Evolutionary conservation across 1,139 yeast species (phyloP).

Genomic region (Entelexis paramagnoliae): DNA sequence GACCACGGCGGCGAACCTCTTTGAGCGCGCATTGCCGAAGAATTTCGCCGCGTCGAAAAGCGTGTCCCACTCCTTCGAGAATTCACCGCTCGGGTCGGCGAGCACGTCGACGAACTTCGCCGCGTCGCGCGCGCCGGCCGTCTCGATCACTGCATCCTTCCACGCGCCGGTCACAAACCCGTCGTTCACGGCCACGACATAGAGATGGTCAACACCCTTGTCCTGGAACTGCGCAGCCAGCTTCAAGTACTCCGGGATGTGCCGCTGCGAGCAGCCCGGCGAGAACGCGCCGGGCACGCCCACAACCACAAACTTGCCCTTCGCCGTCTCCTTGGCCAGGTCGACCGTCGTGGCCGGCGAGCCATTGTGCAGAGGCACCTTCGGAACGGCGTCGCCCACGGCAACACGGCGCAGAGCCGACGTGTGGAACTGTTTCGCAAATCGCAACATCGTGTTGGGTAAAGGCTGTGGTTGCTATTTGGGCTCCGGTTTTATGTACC

Average conservation of each 20-base stretch:
- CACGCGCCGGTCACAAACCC: slow-evolving; percentile 77
- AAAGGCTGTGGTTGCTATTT: neutral
- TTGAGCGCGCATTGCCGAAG: slow-evolving; percentile 65
- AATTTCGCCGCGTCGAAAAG: slow-evolving; percentile 59
- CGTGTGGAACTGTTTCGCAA: slow-evolving; percentile 25
- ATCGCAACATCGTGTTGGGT: neutral
- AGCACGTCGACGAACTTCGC: slow-evolving; percentile 42
- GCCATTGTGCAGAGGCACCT: slow-evolving; percentile 45
- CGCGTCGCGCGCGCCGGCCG: slow-evolving; percentile 27
- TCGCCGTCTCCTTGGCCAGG: slow-evolving; percentile 46
- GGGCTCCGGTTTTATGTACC: neutral
- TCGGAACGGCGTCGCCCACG: slow-evolving; percentile 43
- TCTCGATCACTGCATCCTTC: slow-evolving; percentile 38
- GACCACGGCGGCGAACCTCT: slow-evolving; percentile 66
- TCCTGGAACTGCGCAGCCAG: slow-evolving; percentile 43
- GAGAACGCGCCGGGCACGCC: slow-evolving; percentile 92
- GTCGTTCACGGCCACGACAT: slow-evolving; percentile 72
- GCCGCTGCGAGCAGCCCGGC: slow-evolving; percentile 70
- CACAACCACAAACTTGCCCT: slow-evolving; percentile 51
- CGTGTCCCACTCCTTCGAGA: slow-evolving; percentile 53
- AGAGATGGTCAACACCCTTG: slow-evolving; percentile 53
- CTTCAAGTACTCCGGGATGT: slow-evolving; percentile 67
- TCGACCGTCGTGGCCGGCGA: slow-evolving; percentile 60
- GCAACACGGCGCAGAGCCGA: slow-evolving; percentile 27
- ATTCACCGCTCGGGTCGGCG: slow-evolving; percentile 70